Evolutionary conservation across 176 grass and related monocot species (phyloP).

Genomic region (Zoysia pacifica): DNA sequence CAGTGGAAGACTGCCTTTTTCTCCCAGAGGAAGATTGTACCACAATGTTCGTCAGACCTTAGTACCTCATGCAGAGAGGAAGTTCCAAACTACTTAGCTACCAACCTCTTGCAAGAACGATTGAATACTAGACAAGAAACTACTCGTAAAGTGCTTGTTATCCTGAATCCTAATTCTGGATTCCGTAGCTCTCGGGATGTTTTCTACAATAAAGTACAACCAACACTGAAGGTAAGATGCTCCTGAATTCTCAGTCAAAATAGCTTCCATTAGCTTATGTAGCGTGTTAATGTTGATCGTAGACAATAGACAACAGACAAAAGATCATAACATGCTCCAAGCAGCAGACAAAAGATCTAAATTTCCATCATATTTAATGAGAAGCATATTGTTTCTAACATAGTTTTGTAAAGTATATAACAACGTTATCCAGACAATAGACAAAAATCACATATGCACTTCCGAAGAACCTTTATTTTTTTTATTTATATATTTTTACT

Average conservation of each 20-base stretch:
- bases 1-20: slow-evolving; percentile 19
- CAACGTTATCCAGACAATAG: background rate
- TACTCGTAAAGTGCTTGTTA: slow-evolving; percentile 70
- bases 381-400: background rate
- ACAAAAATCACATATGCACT: background rate
- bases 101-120: slow-evolving; percentile 54
- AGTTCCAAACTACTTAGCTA: slow-evolving; percentile 42
- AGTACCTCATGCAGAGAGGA: slow-evolving; percentile 52
- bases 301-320: no score
- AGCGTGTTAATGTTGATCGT: background rate
- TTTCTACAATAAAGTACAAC: slow-evolving; percentile 78
- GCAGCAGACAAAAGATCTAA: background rate
- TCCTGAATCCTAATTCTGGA: slow-evolving; percentile 94
- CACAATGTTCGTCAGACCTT: slow-evolving; percentile 50
- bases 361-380: slow-evolving; percentile 24
- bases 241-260: slow-evolving; percentile 18
- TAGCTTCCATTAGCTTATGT: slow-evolving; percentile 10
- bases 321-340: no score
- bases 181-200: slow-evolving; percentile 77
- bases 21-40: slow-evolving; percentile 28
- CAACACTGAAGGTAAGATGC: slow-evolving; percentile 63
- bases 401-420: slow-evolving; percentile 18
- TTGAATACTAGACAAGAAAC: slow-evolving; percentile 48
- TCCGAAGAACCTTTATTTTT: slow-evolving; percentile 18
- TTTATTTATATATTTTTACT: slow-evolving; percentile 42